Conservation (phyloP, 148 eudicot species). For the Heliosperma pusillum region DNA sequence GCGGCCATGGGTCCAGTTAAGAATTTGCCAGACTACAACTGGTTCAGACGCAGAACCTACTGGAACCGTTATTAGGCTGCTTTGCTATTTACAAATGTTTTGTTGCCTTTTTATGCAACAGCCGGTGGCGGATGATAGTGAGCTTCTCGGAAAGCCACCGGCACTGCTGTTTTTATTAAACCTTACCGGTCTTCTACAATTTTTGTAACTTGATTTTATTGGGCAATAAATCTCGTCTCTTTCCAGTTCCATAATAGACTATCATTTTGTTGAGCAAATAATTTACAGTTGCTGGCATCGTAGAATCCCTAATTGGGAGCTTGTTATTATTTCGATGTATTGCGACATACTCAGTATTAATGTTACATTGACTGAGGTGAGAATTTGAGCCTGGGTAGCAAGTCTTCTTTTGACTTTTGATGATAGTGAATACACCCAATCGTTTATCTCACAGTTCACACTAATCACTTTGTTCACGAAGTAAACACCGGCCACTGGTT, state of each 20-base stretch:
- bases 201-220: slow-evolving; percentile 17
- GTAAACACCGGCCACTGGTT: too few species aligned
- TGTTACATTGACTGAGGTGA: not conserved
- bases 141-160: not conserved
- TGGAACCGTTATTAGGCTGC: slow-evolving; percentile 67
- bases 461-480: too few species aligned
- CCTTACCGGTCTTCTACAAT: slow-evolving; percentile 4
- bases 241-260: not conserved
- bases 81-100: slow-evolving; percentile 13
- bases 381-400: not conserved
- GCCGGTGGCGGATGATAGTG: not conserved
- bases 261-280: not conserved
- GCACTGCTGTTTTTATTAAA: slow-evolving; percentile 1
- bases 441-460: too few species aligned
- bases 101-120: slow-evolving; percentile 22
- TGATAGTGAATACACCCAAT: too few species aligned
- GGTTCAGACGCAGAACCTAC: slow-evolving; percentile 96
- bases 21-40: slow-evolving; percentile 82
- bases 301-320: not conserved
- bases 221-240: slow-evolving; percentile 18
- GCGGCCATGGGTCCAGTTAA: slow-evolving; percentile 78
- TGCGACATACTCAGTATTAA: too few species aligned
- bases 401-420: not conserved
- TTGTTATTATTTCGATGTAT: too few species aligned
- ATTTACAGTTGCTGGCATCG: not conserved